Conservation (phyloP, 2,329 filamentous ascomycete genomes). For the Gnomoniopsis smithogilvyi region DNA sequence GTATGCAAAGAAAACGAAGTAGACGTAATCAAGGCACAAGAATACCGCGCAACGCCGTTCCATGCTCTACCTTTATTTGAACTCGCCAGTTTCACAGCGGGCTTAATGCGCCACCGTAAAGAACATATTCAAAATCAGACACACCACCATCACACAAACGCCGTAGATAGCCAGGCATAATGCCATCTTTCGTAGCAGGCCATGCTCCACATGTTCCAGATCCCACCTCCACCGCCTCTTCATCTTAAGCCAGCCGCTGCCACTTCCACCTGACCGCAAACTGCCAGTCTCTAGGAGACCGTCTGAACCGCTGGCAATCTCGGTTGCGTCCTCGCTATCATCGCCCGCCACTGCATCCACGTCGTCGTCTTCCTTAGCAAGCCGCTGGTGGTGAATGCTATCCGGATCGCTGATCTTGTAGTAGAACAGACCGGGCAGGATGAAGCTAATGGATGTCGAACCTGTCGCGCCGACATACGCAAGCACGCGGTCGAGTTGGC, state of each 20-base stretch:
- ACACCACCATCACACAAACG: slow-evolving; percentile 82
- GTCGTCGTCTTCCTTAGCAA: slow-evolving; percentile 90
- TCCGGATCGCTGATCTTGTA: slow-evolving; percentile 96
- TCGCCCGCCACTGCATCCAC: slow-evolving; percentile 40
- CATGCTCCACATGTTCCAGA: slow-evolving; percentile 61
- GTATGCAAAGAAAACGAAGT: not conserved
- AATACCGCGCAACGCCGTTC: not conserved
- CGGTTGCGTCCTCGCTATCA: slow-evolving; percentile 60
- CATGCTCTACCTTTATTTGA: not conserved
- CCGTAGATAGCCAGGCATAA: slow-evolving; percentile 81
- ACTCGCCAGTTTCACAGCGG: not conserved
- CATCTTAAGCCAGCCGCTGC: slow-evolving; percentile 44
- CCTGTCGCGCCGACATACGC: slow-evolving; percentile 95
- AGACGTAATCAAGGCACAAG: not conserved
- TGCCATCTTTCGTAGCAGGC: slow-evolving; percentile 67
- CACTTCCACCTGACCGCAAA: slow-evolving; percentile 38
- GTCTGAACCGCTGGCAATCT: slow-evolving; percentile 33
- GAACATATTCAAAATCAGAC: slow-evolving; percentile 80
- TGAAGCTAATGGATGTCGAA: slow-evolving; percentile 94
- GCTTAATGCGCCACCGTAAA: slow-evolving; percentile 63
- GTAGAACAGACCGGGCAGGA: slow-evolving; percentile 93
- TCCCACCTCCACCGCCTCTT: slow-evolving; percentile 57
- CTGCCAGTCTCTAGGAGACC: slow-evolving; percentile 45
- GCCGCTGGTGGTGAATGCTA: slow-evolving; percentile 77
- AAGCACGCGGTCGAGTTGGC: slow-evolving; percentile 82